Percentiles rank a stretch among this genome's conserved stretches.
Conservation (phyloP, 768 basidiomycete species). For the Hygrophorus russula region DNA sequence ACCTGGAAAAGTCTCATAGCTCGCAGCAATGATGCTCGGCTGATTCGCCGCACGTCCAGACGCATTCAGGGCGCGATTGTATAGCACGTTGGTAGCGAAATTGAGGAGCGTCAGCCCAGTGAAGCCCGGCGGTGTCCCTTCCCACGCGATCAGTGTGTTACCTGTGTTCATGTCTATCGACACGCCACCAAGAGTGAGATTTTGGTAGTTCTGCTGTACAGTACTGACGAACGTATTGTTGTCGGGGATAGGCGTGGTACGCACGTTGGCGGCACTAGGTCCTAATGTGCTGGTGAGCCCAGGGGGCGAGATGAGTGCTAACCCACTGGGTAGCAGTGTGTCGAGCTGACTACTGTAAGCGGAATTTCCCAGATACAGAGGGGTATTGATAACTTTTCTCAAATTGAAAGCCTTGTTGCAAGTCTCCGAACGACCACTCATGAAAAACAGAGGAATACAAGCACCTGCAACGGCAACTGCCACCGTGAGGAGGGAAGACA, state of each 20-base stretch:
- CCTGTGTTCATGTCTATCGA: slow-evolving; percentile 44
- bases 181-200: slow-evolving; percentile 56
- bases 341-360: no score
- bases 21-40: slow-evolving; percentile 51
- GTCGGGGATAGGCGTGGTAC: no score
- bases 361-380: slow-evolving; percentile 56
- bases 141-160: slow-evolving; percentile 57
- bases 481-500: slow-evolving; percentile 46
- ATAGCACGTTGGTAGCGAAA: slow-evolving; percentile 54
- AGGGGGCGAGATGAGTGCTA: slow-evolving; percentile 35
- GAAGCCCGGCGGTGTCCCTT: slow-evolving; percentile 48
- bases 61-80: slow-evolving; percentile 48
- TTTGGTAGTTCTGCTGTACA: slow-evolving; percentile 39
- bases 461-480: slow-evolving; percentile 49
- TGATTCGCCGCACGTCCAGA: slow-evolving; percentile 29
- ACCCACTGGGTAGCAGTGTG: no score
- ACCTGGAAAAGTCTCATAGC: slow-evolving; percentile 47
- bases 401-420: slow-evolving; percentile 39
- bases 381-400: slow-evolving; percentile 22
- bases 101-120: slow-evolving; percentile 56
- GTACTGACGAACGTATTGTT: slow-evolving; percentile 48
- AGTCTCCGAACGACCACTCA: slow-evolving; percentile 31
- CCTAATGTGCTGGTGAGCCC: slow-evolving; percentile 34
- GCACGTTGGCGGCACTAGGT: no score
- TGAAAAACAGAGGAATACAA: slow-evolving; percentile 57